Evolutionary conservation across 306 rosid genomes (phyloP).

Genomic region (Lablab purpureus): DNA sequence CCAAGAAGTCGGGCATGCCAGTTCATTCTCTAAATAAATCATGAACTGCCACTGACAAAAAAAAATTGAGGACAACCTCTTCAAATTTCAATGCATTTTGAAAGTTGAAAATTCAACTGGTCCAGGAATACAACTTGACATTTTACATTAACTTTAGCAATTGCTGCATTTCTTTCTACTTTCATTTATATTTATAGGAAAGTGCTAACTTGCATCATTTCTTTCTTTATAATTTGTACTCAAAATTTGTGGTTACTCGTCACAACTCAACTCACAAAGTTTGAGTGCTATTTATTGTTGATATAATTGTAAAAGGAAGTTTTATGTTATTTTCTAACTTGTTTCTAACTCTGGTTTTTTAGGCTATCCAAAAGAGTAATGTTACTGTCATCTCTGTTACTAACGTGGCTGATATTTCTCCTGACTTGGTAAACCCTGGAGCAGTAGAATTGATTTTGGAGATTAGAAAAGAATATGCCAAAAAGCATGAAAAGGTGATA

Average conservation of each 20-base stretch:
- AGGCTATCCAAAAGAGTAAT: conserved; percentile 74
- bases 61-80: neutral
- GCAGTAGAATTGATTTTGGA: conserved; percentile 79
- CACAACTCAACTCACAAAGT: neutral
- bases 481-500: conserved; percentile 87
- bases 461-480: conserved; percentile 79
- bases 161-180: conserved; percentile 25
- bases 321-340: conserved; percentile 32
- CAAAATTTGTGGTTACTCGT: conserved; percentile 7
- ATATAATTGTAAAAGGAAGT: neutral
- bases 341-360: conserved; percentile 41
- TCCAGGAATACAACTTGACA: conserved; percentile 5
- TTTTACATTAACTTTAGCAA: conserved; percentile 5
- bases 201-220: conserved; percentile 2
- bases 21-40: conserved; percentile 28
- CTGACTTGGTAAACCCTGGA: conserved; percentile 77
- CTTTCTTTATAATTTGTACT: conserved; percentile 28
- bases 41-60: neutral
- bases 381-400: conserved; percentile 53
- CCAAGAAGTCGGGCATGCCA: neutral
- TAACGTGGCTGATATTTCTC: conserved; percentile 67
- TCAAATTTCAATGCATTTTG: conserved; percentile 6
- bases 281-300: conserved; percentile 12
- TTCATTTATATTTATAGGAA: neutral
- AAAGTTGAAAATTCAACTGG: conserved; percentile 5